These are phyloP conservation scores for Russula foetens DNA, from an alignment of 768 basidiomycete genomes.

Conservation along the genomic window DNA sequence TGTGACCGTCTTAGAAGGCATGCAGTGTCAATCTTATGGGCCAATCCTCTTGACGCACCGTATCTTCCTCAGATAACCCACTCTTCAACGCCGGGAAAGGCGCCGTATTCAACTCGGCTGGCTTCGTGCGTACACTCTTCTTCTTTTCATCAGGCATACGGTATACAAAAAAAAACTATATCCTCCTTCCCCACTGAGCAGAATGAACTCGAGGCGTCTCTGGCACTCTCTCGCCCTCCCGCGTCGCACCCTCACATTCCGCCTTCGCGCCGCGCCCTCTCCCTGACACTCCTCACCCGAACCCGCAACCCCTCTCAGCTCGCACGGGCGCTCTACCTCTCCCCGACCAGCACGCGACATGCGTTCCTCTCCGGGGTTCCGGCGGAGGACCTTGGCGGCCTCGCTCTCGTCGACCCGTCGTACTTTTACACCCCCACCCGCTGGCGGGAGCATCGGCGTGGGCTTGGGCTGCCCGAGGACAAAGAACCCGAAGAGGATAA, in stretches of 20 bases:
- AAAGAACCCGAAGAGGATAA: constrained; percentile 36
- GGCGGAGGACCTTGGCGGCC: constrained; percentile 52
- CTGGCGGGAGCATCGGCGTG: constrained; percentile 72
- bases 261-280: constrained; percentile 50
- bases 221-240: constrained; percentile 78
- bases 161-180: not conserved
- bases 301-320: constrained; percentile 68
- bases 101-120: constrained; percentile 73
- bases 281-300: constrained; percentile 56
- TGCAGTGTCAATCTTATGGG: not conserved
- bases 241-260: constrained; percentile 52
- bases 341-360: constrained; percentile 55
- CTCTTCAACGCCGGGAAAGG: constrained; percentile 77
- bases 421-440: constrained; percentile 72
- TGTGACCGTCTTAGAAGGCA: constrained; percentile 59
- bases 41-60: not conserved
- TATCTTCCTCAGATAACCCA: constrained; percentile 47
- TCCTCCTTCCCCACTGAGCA: constrained; percentile 26
- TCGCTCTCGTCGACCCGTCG: constrained; percentile 56
- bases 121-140: constrained; percentile 48
- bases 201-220: constrained; percentile 76
- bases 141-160: not conserved
- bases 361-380: constrained; percentile 59
- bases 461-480: constrained; percentile 64
- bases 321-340: constrained; percentile 60